These are phyloP conservation scores for Remersonia thermophila DNA, from an alignment of 2,329 filamentous ascomycete genomes.

Conservation along the genomic window DNA sequence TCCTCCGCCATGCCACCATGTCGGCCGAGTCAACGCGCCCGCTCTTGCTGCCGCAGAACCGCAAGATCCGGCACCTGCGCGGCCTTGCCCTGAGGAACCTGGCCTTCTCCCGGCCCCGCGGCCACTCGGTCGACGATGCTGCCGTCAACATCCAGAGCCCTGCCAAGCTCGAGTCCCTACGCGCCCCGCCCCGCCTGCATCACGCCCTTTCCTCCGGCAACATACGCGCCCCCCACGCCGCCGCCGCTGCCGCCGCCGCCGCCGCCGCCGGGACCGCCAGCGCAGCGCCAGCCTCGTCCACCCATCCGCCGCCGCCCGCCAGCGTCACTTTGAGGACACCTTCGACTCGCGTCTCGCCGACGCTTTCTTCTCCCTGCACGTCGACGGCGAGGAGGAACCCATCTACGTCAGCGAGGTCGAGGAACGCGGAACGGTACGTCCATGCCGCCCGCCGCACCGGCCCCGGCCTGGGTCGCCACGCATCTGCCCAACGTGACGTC, in stretches of 20 bases:
- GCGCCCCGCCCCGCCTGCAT: slow-evolving; percentile 36
- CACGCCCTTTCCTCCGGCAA: slow-evolving; percentile 44
- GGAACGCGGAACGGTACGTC: slow-evolving; percentile 56
- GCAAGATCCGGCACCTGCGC: slow-evolving; percentile 75
- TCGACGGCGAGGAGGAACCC: slow-evolving; percentile 51
- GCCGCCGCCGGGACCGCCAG: slow-evolving; percentile 25
- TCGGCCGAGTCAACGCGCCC: slow-evolving; percentile 27
- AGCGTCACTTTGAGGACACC: slow-evolving; percentile 64
- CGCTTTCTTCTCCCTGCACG: slow-evolving; percentile 78
- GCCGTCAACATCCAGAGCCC: slow-evolving; percentile 54
- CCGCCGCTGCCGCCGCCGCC: too few species aligned
- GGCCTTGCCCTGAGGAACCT: slow-evolving; percentile 82
- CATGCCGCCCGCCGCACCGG: too few species aligned
- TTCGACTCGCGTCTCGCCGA: slow-evolving; percentile 66
- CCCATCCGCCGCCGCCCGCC: slow-evolving; percentile 39
- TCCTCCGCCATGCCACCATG: slow-evolving; percentile 19
- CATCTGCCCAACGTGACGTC: too few species aligned
- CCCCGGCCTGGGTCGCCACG: background rate
- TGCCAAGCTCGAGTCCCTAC: slow-evolving; percentile 47
- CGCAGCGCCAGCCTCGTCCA: slow-evolving; percentile 39
- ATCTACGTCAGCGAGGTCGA: slow-evolving; percentile 83
- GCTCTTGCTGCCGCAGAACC: slow-evolving; percentile 58
- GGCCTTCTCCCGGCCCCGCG: slow-evolving; percentile 46
- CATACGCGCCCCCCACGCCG: slow-evolving; percentile 23
- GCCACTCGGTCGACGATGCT: slow-evolving; percentile 63